Evolutionary conservation across 2,329 filamentous ascomycete genomes (phyloP).

Genomic region (Furcasterigmium furcatum): DNA sequence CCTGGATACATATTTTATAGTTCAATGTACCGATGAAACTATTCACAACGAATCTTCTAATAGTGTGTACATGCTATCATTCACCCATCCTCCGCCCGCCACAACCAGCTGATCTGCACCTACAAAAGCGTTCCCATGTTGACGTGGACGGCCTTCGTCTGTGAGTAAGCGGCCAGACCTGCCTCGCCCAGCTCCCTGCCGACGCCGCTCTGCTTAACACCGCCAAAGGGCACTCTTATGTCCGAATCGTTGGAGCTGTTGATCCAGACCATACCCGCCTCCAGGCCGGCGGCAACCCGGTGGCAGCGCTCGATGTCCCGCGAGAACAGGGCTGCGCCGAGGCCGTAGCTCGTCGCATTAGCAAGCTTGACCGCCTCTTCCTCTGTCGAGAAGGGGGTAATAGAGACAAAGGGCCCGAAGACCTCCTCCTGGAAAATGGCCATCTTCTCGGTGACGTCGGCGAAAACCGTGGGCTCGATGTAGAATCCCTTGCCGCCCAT

Average conservation of each 20-base stretch:
- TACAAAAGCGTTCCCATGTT: neutral
- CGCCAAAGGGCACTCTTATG: slow-evolving; percentile 22
- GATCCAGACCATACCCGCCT: slow-evolving; percentile 45
- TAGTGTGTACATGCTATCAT: too few species aligned
- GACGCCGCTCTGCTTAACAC: slow-evolving; percentile 11
- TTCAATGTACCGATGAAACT: too few species aligned
- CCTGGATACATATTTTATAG: too few species aligned
- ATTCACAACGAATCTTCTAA: too few species aligned
- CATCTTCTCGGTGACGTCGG: slow-evolving; percentile 21
- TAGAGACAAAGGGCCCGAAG: slow-evolving; percentile 22
- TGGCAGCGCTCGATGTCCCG: slow-evolving; percentile 40
- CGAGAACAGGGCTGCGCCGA: slow-evolving; percentile 53
- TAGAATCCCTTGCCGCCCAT: slow-evolving; percentile 19
- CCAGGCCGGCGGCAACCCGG: slow-evolving; percentile 42
- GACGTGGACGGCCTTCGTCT: slow-evolving; percentile 1
- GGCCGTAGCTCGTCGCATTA: slow-evolving; percentile 46
- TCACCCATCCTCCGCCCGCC: too few species aligned
- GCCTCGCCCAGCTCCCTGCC: slow-evolving; percentile 1
- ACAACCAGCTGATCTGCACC: too few species aligned
- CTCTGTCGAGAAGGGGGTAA: slow-evolving; percentile 18
- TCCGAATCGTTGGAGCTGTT: slow-evolving; percentile 21
- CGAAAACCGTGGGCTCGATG: slow-evolving; percentile 15
- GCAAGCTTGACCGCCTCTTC: slow-evolving; percentile 20
- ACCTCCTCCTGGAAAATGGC: slow-evolving; percentile 23
- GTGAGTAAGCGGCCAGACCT: neutral